phyloP scores from a whole-genome alignment of 495 filamentous ascomycete genomes.

The Astrothelium subdiscretum region DNA sequence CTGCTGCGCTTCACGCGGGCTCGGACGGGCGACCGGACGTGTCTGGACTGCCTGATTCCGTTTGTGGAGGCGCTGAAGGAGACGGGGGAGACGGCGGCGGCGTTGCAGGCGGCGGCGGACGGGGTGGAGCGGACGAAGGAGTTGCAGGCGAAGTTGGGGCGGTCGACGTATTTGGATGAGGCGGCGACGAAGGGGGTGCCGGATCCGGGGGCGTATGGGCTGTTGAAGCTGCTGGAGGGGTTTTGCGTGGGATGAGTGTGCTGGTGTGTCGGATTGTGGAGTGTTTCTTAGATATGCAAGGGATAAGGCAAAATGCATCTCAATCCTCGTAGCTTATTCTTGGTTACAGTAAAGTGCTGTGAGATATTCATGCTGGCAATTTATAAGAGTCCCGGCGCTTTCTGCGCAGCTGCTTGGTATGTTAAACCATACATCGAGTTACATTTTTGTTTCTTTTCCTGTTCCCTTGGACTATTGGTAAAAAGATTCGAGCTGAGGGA shows the following conservation, averaged over 20 bases:
- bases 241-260: slow-evolving; percentile 6
- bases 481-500: too few relatives aligned
- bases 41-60: slow-evolving; percentile 22
- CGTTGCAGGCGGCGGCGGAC: slow-evolving; percentile 8
- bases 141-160: slow-evolving; percentile 18
- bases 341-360: too few relatives aligned
- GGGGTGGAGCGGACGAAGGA: slow-evolving; percentile 19
- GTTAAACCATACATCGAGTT: too few relatives aligned
- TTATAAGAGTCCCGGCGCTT: too few relatives aligned
- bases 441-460: too few relatives aligned
- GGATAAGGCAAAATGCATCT: too few relatives aligned
- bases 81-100: slow-evolving; percentile 7
- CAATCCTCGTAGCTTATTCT: too few relatives aligned
- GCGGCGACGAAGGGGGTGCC: slow-evolving; percentile 17
- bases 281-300: too few relatives aligned
- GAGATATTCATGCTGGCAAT: too few relatives aligned
- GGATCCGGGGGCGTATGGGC: slow-evolving; percentile 20
- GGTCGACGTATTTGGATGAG: slow-evolving; percentile 17
- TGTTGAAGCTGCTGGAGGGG: slow-evolving; percentile 16
- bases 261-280: too few relatives aligned
- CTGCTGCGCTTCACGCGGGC: slow-evolving; percentile 16
- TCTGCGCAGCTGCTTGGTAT: too few relatives aligned
- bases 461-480: too few relatives aligned
- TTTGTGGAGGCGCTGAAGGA: slow-evolving; percentile 15
- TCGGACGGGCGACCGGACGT: slow-evolving; percentile 17